These are phyloP conservation scores for Petunia secreta DNA, from an alignment of 257 asterid genomes.

Conservation along the genomic window DNA sequence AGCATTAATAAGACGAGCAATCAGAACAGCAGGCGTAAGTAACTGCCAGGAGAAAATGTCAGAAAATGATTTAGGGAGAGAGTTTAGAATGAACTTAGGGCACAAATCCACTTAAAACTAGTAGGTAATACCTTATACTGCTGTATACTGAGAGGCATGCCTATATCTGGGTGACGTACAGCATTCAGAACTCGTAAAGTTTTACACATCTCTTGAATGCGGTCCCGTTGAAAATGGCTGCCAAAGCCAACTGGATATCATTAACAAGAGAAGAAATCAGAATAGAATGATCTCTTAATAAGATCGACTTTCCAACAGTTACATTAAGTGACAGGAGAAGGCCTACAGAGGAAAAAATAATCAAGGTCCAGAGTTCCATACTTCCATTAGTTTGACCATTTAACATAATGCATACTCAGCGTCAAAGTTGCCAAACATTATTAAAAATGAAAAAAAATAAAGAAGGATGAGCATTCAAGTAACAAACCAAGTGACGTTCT, in stretches of 20 bases:
- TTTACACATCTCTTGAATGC: slow-evolving; percentile 80
- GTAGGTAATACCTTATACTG: slow-evolving; percentile 77
- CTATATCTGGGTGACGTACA: slow-evolving; percentile 76
- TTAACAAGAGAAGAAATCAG: slow-evolving; percentile 71
- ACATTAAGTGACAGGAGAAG: background rate
- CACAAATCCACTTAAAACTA: slow-evolving; percentile 12
- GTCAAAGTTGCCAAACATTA: no score
- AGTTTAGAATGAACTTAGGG: background rate
- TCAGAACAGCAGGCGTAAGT: slow-evolving; percentile 86
- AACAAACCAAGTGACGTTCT: background rate
- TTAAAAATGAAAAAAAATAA: no score
- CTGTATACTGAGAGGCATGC: slow-evolving; percentile 91
- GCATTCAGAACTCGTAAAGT: slow-evolving; percentile 86
- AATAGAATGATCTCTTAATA: slow-evolving; percentile 42
- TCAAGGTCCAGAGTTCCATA: slow-evolving; percentile 18
- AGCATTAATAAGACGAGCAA: slow-evolving; percentile 89
- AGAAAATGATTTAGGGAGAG: background rate
- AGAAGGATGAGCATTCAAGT: background rate
- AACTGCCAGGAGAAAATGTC: slow-evolving; percentile 50
- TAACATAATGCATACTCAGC: background rate
- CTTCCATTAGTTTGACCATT: slow-evolving; percentile 13
- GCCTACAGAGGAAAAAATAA: background rate
- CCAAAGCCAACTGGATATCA: slow-evolving; percentile 92
- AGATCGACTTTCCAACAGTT: slow-evolving; percentile 29
- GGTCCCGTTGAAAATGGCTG: slow-evolving; percentile 94